Conservation (phyloP, 805 yeast genomes). For the Ogataea siamensis region DNA sequence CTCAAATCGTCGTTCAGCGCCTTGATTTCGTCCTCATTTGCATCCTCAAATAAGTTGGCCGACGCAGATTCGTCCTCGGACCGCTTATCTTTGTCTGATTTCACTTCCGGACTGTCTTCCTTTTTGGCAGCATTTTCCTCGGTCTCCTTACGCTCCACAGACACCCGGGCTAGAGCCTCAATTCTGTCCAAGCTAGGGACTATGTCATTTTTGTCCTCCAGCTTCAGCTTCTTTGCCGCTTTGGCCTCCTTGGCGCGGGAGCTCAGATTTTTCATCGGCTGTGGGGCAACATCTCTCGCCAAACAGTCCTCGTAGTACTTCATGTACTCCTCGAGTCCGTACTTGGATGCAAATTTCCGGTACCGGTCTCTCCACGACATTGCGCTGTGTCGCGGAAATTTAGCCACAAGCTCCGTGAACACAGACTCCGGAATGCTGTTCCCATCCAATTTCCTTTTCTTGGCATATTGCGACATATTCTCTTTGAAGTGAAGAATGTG, state of each 20-base stretch:
- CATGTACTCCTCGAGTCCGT: conserved; percentile 58
- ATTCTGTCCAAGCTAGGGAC: conserved; percentile 20
- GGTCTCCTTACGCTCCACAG: conserved; percentile 26
- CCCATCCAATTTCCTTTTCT: conserved; percentile 25
- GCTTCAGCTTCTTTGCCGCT: conserved; percentile 22
- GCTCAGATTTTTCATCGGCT: conserved; percentile 57
- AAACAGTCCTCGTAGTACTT: conserved; percentile 47
- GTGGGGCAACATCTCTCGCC: conserved; percentile 41
- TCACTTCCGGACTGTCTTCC: conserved; percentile 6
- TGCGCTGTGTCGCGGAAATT: conserved; percentile 53
- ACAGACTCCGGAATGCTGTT: conserved; percentile 37
- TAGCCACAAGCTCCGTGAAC: conserved; percentile 39
- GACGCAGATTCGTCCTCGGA: conserved; percentile 18
- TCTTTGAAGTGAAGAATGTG: conserved; percentile 25
- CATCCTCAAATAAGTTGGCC: conserved; percentile 33
- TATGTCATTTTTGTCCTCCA: conserved; percentile 10
- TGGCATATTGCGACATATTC: conserved; percentile 20
- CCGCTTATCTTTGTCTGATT: conserved; percentile 10
- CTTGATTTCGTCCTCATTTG: conserved; percentile 33
- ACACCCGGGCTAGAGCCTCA: conserved; percentile 30
- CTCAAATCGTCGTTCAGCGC: conserved; percentile 26
- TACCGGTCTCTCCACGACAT: conserved; percentile 84
- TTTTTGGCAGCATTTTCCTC: conserved; percentile 20
- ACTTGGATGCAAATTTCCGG: conserved; percentile 63
- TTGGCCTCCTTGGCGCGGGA: conserved; percentile 40